A percentile compares a stretch with the other conserved stretches of the same genome.
phyloP scores from a whole-genome alignment of 352 stramenopile species.

The Phytophthora pini region DNA sequence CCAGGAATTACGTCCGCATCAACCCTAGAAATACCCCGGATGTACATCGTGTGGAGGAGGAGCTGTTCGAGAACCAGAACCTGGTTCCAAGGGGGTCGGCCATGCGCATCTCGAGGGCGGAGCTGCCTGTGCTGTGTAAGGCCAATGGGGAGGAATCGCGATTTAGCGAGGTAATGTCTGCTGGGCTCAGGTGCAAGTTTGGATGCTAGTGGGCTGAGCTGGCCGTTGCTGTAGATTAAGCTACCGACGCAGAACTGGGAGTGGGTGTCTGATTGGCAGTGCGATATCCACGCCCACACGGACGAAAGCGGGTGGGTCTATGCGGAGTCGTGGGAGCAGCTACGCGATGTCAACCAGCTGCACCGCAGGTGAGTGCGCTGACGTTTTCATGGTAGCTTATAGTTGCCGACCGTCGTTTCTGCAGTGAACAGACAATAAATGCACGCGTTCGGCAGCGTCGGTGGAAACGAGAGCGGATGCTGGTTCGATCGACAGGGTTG shows the following conservation, averaged over 20 bases:
- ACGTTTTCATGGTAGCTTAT: not conserved
- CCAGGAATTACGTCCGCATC: not conserved
- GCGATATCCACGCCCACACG: constrained; percentile 51
- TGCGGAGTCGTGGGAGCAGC: constrained; percentile 41
- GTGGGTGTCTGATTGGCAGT: constrained; percentile 63
- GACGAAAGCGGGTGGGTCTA: constrained; percentile 70
- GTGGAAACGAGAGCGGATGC: constrained; percentile 69
- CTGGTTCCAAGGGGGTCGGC: constrained; percentile 43
- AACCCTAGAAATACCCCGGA: constrained; percentile 20
- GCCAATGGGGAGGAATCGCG: constrained; percentile 37
- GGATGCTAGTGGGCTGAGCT: too few relatives aligned
- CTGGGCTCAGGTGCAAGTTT: too few relatives aligned
- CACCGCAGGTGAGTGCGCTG: constrained; percentile 20
- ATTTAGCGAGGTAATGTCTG: constrained; percentile 47
- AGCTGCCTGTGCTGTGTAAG: constrained; percentile 36
- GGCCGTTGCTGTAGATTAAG: constrained; percentile 33
- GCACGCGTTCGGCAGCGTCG: constrained; percentile 54
- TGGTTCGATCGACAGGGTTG: constrained; percentile 42
- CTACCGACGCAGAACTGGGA: constrained; percentile 64
- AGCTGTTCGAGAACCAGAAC: constrained; percentile 66
- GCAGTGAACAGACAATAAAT: constrained; percentile 44
- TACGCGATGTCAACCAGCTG: constrained; percentile 32
- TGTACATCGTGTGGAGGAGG: constrained; percentile 47
- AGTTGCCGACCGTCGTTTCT: not conserved
- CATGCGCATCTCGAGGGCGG: constrained; percentile 12